Base-by-base conservation (phyloP, 2,329 filamentous ascomycete genomes). In the Blastomyces gilchristii region DNA sequence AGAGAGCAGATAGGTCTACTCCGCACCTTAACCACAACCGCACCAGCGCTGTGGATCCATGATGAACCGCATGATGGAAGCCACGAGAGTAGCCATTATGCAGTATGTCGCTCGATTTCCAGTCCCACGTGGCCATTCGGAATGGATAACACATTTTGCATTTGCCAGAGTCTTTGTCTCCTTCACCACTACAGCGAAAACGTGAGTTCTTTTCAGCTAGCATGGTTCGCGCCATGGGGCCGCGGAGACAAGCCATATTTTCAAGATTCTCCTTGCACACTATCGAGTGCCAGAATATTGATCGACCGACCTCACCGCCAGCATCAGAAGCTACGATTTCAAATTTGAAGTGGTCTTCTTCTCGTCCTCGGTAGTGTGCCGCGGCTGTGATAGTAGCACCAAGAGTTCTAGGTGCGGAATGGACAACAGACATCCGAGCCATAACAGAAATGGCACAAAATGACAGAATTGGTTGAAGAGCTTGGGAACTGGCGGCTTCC, bases 261-360 rank as follows among this genome's bases (percentile, higher is more conserved):
- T 56, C 52, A 22, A 56, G 28, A 18, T 56, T 56, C 28, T 56
- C 52, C 52, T 56, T 56, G 52, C 52, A 56, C 52, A 56, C 28
- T 18, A 54, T 34, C 4, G 52, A 54, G 28, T 25, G 50, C 50
- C 50, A 53, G 50, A 53, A 53, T 14, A 12, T 54, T 6, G 52
- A 28, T 9, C 34, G 56, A 16, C 28, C 56, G 11, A 58, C 12
- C 22, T 58, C 56, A 3, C 37, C 56, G 8, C 37, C 14, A 25
- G 18, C 1, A 43, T 58, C 56, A 18, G 56, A 58, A 58, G 22
- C 37, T 4, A 58, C 56, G 25, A 45, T 45, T 16, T 58, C 37
- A 25, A 58, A 58, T 58, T 58, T 58, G 41, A 22, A 58, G 9
- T 16, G 31, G 3, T 16, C 18, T 4, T 45, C 37, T 41, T 58